These are phyloP conservation scores for Kuraishia hungarica DNA, from an alignment of 805 yeast genomes.

Conservation along the genomic window DNA sequence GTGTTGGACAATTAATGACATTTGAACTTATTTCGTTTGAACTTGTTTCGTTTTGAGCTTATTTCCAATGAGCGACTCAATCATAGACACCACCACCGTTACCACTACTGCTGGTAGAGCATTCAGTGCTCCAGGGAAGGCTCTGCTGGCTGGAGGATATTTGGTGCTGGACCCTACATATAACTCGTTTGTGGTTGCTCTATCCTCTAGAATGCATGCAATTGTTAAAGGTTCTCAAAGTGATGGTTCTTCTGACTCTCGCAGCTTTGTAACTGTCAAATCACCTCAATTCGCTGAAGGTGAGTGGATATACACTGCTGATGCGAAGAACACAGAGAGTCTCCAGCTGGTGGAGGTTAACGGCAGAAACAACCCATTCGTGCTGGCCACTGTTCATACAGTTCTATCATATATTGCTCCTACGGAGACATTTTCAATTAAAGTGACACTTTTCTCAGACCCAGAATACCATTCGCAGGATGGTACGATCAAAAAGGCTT, in stretches of 20 bases:
- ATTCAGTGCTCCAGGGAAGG: slow-evolving; percentile 94
- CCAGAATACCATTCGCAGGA: slow-evolving; percentile 82
- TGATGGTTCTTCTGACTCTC: slow-evolving; percentile 3
- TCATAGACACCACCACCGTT: neutral
- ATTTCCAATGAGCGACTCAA: neutral
- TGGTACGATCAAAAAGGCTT: slow-evolving; percentile 25
- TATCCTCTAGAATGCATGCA: slow-evolving; percentile 87
- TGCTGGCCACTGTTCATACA: slow-evolving; percentile 51
- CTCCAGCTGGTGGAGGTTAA: slow-evolving; percentile 11
- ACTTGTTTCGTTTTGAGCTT: too few species aligned
- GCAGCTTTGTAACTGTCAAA: slow-evolving; percentile 31
- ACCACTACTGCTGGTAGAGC: too few species aligned
- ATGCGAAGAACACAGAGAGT: slow-evolving; percentile 7
- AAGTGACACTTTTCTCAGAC: slow-evolving; percentile 71
- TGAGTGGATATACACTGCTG: slow-evolving; percentile 47
- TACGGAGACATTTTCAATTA: slow-evolving; percentile 21
- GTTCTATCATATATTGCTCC: slow-evolving; percentile 45
- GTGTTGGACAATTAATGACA: too few species aligned
- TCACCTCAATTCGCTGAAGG: slow-evolving; percentile 77
- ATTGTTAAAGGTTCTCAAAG: slow-evolving; percentile 29
- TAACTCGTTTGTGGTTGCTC: slow-evolving; percentile 73
- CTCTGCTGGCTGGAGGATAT: slow-evolving; percentile 90
- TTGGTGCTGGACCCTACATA: slow-evolving; percentile 76
- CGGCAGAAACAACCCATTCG: slow-evolving; percentile 56
- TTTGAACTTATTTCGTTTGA: too few species aligned